Base-by-base conservation (phyloP, 176 grass and related monocot genomes). In the Carex cristatella region DNA sequence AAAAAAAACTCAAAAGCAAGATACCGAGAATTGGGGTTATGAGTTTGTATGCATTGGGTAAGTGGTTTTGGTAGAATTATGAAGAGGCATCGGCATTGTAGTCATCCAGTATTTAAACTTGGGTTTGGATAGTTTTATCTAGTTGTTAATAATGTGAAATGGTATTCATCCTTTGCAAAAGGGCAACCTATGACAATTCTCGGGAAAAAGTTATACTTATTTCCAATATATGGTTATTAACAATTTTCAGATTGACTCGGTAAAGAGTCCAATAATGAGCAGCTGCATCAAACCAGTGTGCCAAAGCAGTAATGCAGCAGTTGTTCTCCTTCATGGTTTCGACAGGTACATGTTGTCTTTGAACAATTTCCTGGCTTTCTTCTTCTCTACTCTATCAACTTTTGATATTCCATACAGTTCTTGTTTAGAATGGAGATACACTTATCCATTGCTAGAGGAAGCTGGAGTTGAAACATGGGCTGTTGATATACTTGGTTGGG, bases 341-440 rank as follows among this genome's bases (percentile, higher is more conserved):
- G 96, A 98, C 91, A 95, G 96, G 96, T 98, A 74, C 1, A 64
- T 51, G 32, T 12, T 14, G 63, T 69, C 66, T 49, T 49, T 49
- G 48, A 83, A 57, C 30, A 4, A 58, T 42, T 61, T 49, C 14
- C 16, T 18, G 38, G 18, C 28, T 27, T 55, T 73, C 3, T 7
- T 32, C 42, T 84, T 85, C 65, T 70, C 3, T 69, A 37, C 31
- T 65, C 28, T 19, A 42, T 31, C 79, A 84, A 57, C 67, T 42
- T 38, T 83, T 88, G 61, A 86, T 75, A 86, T 84, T 55, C 81
- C 28, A 19, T 86, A 85, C 90, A 98, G 93, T 81, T 98, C 96
- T 95, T 93, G 91, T 94, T 85, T 98, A 92, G 96, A 98, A 88
- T 98, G 96, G 96, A 95, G 93, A 85, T 98, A 92, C 79, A 71